Evolutionary conservation across 257 asterid genomes (phyloP), one percentile per base, ranked within the genome.

Genomic region (Scutellaria baicalensis): DNA sequence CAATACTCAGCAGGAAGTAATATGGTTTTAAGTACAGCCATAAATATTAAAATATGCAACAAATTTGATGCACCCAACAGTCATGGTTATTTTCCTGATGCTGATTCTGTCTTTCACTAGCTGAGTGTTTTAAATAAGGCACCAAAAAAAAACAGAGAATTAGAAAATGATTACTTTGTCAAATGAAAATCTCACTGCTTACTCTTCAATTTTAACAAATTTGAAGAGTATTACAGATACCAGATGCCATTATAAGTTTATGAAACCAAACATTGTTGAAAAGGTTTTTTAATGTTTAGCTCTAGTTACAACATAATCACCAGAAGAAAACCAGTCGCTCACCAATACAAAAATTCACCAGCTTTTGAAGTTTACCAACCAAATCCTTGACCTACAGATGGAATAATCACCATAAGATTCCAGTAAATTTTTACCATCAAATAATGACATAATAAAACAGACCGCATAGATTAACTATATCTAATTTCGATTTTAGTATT

Each of bases 381-480:
- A 93, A 81, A 75, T 82, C 80, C 13, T 81, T 85, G 79, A 93
- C 97, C 99, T 93, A 86, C 82, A 84, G 68, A 77, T 61, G 73
- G 64, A 58, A 45, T 61, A 73, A 59, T 68, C 51, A 16, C 21
- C 66, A 65, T 16, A 54, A 44, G 38, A 18, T 64, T 64, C 74
- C 68, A 69, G 55, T 40, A 13, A 57, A 3, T 9, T 40, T 13
- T 62, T 77, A 20, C 67, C 68, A 40, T 23, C 42, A 35, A 55
- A 40, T 47, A 49, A 43, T 69, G 35, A 43, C 17, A 42, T 48
- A 40, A 65, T 36, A 75, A 8, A 13, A 51, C 62, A 55, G 21
- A 67, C 68, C 68, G 36, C 45, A 66, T 40, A 64, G 62, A 64
- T 48, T 61, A 55, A 71, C 68, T 45, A 33, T 16, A 17, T 67